Conservation (phyloP, 2,329 filamentous ascomycete genomes). For the Bretziella fagacearum region DNA sequence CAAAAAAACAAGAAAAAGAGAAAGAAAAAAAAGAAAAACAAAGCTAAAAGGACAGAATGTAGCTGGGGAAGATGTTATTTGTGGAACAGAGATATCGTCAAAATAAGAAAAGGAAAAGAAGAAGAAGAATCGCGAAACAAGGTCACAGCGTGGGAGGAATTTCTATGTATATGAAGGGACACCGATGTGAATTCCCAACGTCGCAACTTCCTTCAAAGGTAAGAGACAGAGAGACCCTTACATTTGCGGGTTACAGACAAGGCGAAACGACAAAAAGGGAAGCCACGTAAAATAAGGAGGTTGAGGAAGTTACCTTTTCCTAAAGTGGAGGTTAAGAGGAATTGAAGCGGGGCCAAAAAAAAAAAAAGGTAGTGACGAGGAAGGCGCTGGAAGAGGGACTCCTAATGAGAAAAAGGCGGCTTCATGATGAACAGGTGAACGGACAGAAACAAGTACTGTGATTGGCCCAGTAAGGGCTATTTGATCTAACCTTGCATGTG, state of each 20-base stretch:
- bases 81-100: background rate
- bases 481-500: no score
- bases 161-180: constrained; percentile 1
- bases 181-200: background rate
- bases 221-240: background rate
- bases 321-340: background rate
- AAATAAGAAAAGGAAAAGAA: background rate
- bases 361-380: background rate
- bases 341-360: background rate
- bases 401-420: no score
- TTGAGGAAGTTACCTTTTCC: background rate
- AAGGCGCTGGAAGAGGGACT: background rate
- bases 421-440: no score
- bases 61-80: background rate
- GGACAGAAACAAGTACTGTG: no score
- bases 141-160: constrained; percentile 1
- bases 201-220: background rate
- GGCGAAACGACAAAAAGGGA: background rate
- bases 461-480: no score
- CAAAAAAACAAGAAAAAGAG: constrained; percentile 3
- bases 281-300: background rate
- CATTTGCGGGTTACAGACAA: background rate
- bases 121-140: background rate
- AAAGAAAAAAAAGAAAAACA: constrained; percentile 3
- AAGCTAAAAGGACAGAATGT: background rate